These are phyloP conservation scores for Penicillium brevicompactum DNA, from an alignment of 2,329 filamentous ascomycete species.

Conservation along the genomic window DNA sequence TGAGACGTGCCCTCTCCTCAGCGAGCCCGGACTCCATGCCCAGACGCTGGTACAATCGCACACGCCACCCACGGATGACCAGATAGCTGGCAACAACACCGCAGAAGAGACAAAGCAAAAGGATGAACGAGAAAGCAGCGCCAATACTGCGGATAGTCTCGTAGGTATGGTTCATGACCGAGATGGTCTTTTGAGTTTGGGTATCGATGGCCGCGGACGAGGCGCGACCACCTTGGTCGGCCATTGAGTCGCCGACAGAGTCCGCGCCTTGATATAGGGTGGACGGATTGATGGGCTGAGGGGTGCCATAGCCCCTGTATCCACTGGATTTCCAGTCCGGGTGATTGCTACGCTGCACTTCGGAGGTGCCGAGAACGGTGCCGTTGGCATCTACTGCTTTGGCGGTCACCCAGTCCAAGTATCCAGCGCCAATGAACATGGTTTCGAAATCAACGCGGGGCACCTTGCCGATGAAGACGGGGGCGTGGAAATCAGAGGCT, in stretches of 20 bases:
- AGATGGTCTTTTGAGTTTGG: slow-evolving; percentile 19
- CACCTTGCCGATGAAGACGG: slow-evolving; percentile 20
- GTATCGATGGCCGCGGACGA: slow-evolving; percentile 13
- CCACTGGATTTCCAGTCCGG: slow-evolving; percentile 21
- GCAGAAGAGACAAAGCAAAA: slow-evolving; percentile 19
- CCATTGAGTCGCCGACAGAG: neutral
- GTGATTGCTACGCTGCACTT: slow-evolving; percentile 18
- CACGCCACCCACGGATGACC: slow-evolving; percentile 26
- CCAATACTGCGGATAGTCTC: slow-evolving; percentile 20
- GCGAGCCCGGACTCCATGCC: slow-evolving; percentile 10
- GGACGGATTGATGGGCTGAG: slow-evolving; percentile 18
- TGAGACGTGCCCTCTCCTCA: slow-evolving; percentile 16
- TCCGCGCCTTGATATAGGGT: slow-evolving; percentile 6
- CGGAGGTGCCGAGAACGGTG: slow-evolving; percentile 17
- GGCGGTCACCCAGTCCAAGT: slow-evolving; percentile 24
- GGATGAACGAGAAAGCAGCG: slow-evolving; percentile 20
- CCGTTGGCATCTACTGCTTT: slow-evolving; percentile 23
- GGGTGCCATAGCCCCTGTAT: slow-evolving; percentile 15
- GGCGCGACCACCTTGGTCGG: neutral
- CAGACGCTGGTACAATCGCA: slow-evolving; percentile 25
- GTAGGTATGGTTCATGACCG: slow-evolving; percentile 18
- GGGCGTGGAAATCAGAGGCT: slow-evolving; percentile 22
- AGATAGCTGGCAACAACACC: slow-evolving; percentile 19
- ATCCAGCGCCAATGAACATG: slow-evolving; percentile 24
- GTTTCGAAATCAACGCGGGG: slow-evolving; percentile 22